Evolutionary conservation across 2,329 filamentous ascomycete species (phyloP), one percentile per base, ranked within the genome.

Genomic region (Botrytis squamosa): DNA sequence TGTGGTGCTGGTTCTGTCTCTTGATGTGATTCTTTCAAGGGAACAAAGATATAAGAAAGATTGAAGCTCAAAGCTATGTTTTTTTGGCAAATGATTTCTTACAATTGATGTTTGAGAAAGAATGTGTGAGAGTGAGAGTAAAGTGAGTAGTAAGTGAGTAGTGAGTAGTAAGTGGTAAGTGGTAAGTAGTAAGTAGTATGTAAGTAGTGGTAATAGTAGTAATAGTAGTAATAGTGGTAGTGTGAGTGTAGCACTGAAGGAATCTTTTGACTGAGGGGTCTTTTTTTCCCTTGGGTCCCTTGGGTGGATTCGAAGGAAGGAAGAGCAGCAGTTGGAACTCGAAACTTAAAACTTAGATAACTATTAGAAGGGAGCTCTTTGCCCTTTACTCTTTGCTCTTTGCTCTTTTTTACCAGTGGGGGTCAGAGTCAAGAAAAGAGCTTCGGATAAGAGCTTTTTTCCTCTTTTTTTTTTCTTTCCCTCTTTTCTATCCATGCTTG

Each of bases 91-190:
- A 52, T n/a, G 29, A 71, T 59, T 72, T 66, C 62, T 57, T 49
- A 72, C 70, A 72, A 72, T 72, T 72, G 70, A 29, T 72, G 62
- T 72, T 72, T 72, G 70, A 72, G 59, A 65, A 55, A 46, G 62
- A 66, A 72, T 38, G 60, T 22, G 33, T 57, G 33, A 33, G 33
- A 33, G 49, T 16, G 49, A 22, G 25, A 25, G 62, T 64, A 18
- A 33, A 33, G 33, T 33, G 4, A 44, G 22, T n/a, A 8, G 25
- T 29, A 4, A 10, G 33, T 33, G 33, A 33, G 33, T 33, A 33
- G 29, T 29, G 29, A 33, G 33, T 33, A 33, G 33, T 33, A 33
- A 33, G 33, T 33, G 33, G 33, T 33, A 3, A 33, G 33, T 33
- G 4, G 33, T 33, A 4, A 33, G 33, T 33, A 33, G 33, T 33